Base-by-base conservation (phyloP, 257 asterid genomes). In the Solanum gandarillasii region DNA sequence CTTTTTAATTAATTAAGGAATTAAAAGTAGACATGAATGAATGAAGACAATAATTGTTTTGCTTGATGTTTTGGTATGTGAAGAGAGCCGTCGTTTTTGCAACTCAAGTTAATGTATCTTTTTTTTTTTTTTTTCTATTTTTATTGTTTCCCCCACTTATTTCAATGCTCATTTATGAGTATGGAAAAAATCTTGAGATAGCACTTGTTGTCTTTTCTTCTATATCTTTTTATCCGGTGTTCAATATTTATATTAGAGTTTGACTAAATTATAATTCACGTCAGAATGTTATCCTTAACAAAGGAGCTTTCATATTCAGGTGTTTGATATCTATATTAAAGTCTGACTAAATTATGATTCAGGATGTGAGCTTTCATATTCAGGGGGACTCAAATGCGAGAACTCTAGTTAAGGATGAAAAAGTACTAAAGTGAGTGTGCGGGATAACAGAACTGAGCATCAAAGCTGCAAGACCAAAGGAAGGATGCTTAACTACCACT, bases 51-150 rank as follows among this genome's bases (percentile, higher is more conserved):
- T 81, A 81, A 29, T 81, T 81, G 70, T 81, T 90, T 90, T 36
- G 79, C 81, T 90, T 85, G 76, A 5, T 60, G 75, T 11, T 67
- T 68, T 65, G 86, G n/a, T 62, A 82, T 88, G 90, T n/a, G 86
- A 83, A 73, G 83, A 76, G 89, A 58, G 71, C 88, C 90, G 88
- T 88, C 83, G 68, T 55, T 65, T 86, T 73, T 74, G 87, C 85
- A 9, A 79, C 85, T 79, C 65, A 78, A 14, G 35, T 76, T 29
- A 79, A 41, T 79, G 84, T 25, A 78, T 78, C 13, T 12, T 12
- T 29, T 29, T 29, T 29, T 23, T 16, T 12, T 11, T 27, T 7
- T 79, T 27, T 9, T n/a, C 12, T 29, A 68, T 29, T 68, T 65
- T 68, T 29, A 16, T 25, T 81, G 52, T 2, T 43, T n/a, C 5